phyloP scores from a whole-genome alignment of 306 rosid genomes.

The Gastrolobium villosum region DNA sequence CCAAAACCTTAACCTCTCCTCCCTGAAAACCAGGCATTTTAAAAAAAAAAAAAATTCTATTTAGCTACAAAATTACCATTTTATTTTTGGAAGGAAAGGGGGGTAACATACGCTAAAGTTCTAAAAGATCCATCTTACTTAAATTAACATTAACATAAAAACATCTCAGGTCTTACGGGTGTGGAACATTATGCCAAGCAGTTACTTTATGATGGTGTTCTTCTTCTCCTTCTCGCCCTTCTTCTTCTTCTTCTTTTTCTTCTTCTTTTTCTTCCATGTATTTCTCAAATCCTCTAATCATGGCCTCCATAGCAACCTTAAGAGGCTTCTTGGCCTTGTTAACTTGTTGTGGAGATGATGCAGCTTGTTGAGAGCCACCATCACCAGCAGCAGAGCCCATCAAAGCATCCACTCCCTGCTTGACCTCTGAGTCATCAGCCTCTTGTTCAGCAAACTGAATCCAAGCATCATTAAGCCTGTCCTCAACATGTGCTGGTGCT shows the following conservation, averaged over 20 bases:
- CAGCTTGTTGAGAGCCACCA: slow-evolving; percentile 78
- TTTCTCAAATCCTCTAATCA: slow-evolving; percentile 85
- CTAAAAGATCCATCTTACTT: neutral
- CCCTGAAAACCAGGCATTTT: slow-evolving; percentile 69
- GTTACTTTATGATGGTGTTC: slow-evolving; percentile 75
- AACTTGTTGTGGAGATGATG: slow-evolving; percentile 10
- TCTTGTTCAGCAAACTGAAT: slow-evolving; percentile 82
- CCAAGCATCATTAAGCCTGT: slow-evolving; percentile 93
- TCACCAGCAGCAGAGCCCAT: slow-evolving; percentile 81
- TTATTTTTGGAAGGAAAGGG: neutral
- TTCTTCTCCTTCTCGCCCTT: slow-evolving; percentile 44
- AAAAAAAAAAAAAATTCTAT: neutral
- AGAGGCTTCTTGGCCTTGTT: slow-evolving; percentile 69
- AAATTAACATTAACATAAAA: slow-evolving; percentile 25
- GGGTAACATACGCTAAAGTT: neutral
- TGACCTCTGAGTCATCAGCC: slow-evolving; percentile 42
- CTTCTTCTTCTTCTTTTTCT: slow-evolving; percentile 51
- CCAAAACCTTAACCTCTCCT: slow-evolving; percentile 98
- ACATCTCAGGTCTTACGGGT: slow-evolving; percentile 70
- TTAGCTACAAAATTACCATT: slow-evolving; percentile 5
- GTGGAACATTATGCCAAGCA: slow-evolving; percentile 95
- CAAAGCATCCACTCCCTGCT: slow-evolving; percentile 65
- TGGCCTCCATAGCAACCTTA: slow-evolving; percentile 92
- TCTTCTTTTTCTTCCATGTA: slow-evolving; percentile 61
- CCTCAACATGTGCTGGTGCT: slow-evolving; percentile 98